Evolutionary conservation across 2,329 filamentous ascomycete species (phyloP), one percentile per base, ranked within the genome.

Genomic region (Sarocladium kiliense): DNA sequence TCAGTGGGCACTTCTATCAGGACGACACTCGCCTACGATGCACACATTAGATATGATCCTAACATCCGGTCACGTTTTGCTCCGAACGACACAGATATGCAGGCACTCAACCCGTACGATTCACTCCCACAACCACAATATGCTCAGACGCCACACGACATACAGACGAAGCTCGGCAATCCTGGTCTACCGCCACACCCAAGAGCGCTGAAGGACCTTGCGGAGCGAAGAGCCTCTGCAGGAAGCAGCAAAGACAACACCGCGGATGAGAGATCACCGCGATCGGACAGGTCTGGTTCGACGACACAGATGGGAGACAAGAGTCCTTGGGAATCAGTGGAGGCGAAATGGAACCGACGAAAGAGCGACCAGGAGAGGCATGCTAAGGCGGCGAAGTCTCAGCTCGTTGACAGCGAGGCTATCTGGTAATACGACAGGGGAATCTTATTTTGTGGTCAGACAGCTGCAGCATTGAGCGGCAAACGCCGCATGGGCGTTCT

Each of bases 21-120:
- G 16, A 49, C 36, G n/a, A 44, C 23, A 14, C 57, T 55, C 18
- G 50, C 51, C 1, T 60, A 66, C 30, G 60, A 58, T 16, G 61
- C 64, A 3, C 68, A 71, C 42, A 63, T 65, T 50, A 59, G 68
- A 45, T 71, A 70, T 56, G 65, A 71, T 30, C 68, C 68, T 3
- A 60, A 68, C 36, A 69, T 71, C 25, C 64, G 68, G 49, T 53
- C 50, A 3, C 50, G 50, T 6, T 30, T 11, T 19, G 21, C 32
- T 19, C 36, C 50, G 4, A 63, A 62, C 16, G 47, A 51, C 9
- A 3, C 34, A 14, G 50, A 53, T 12, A 39, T 4, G 16, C 50
- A 39, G 23, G 23, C 26, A 3, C 36, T 53, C 5, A 27, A 39
- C 23, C 50, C 50, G 9, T 53, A 53, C 34, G 50, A 25, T 21